phyloP scores from a whole-genome alignment of 1,284 basidiomycete species.

The Cystobasidium sp. region DNA sequence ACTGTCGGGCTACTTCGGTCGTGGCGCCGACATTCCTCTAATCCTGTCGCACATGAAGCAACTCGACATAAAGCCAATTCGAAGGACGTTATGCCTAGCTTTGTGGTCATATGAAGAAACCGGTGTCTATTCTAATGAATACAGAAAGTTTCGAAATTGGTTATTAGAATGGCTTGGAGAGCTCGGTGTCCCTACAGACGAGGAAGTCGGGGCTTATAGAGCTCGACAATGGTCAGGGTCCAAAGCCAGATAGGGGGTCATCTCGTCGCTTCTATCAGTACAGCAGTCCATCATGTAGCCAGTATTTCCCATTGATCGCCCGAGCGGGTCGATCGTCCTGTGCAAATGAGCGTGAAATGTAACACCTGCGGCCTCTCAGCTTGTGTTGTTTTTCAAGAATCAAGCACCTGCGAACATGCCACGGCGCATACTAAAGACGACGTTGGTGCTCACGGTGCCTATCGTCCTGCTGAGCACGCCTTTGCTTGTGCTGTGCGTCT shows the following conservation, averaged over 20 bases:
- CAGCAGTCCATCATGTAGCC: background rate
- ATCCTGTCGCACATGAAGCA: slow-evolving; percentile 76
- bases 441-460: slow-evolving; percentile 33
- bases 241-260: background rate
- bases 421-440: slow-evolving; percentile 12
- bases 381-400: background rate
- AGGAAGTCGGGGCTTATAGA: slow-evolving; percentile 47
- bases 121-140: slow-evolving; percentile 65
- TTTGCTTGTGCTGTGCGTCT: slow-evolving; percentile 38
- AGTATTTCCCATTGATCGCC: background rate
- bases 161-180: slow-evolving; percentile 69
- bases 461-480: slow-evolving; percentile 41
- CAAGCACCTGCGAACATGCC: background rate
- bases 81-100: slow-evolving; percentile 66
- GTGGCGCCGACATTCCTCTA: slow-evolving; percentile 68
- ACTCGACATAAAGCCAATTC: slow-evolving; percentile 64
- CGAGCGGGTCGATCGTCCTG: background rate
- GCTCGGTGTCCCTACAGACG: slow-evolving; percentile 62
- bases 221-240: slow-evolving; percentile 36
- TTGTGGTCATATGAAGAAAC: slow-evolving; percentile 74
- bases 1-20: slow-evolving; percentile 65
- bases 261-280: background rate
- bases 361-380: background rate
- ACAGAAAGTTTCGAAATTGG: slow-evolving; percentile 66
- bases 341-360: slow-evolving; percentile 17